Conservation (phyloP, 768 basidiomycete species). For the Suillus lakei region DNA sequence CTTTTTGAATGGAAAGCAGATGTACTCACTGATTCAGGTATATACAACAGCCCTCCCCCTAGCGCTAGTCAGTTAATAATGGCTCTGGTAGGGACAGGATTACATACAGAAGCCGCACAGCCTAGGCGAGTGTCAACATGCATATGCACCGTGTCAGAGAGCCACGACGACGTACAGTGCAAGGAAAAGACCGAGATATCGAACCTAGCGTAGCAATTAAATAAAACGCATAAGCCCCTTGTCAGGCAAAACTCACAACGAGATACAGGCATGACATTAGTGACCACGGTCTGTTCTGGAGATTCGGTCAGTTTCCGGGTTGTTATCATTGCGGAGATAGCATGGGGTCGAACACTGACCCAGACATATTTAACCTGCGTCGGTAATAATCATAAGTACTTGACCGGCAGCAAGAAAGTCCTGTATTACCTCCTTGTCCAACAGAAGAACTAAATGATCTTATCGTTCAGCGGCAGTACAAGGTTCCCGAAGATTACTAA, state of each 20-base stretch:
- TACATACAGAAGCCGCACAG: constrained; percentile 2
- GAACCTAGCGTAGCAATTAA: not conserved
- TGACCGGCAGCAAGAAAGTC: not conserved
- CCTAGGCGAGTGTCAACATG: not conserved
- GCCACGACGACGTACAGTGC: not conserved
- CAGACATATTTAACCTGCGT: not conserved
- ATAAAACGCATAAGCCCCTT: not conserved
- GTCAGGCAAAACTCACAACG: not conserved
- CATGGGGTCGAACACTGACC: not conserved
- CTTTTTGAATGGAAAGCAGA: not conserved
- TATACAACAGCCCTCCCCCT: constrained; percentile 4
- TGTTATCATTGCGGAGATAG: not conserved
- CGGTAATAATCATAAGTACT: not conserved
- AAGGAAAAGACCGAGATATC: constrained; percentile 1
- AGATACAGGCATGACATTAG: not conserved
- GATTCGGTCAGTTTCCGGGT: no score
- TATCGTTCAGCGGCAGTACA: not conserved
- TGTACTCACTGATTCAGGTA: not conserved
- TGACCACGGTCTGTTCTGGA: not conserved
- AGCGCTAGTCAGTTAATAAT: not conserved
- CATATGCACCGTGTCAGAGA: not conserved
- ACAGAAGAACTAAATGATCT: not conserved
- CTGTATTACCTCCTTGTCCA: not conserved
- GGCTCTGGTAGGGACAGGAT: not conserved
- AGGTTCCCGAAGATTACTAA: not conserved